These are phyloP conservation scores for Exophiala lecanii-corni DNA, from an alignment of 2,329 filamentous ascomycete species.

Conservation along the genomic window DNA sequence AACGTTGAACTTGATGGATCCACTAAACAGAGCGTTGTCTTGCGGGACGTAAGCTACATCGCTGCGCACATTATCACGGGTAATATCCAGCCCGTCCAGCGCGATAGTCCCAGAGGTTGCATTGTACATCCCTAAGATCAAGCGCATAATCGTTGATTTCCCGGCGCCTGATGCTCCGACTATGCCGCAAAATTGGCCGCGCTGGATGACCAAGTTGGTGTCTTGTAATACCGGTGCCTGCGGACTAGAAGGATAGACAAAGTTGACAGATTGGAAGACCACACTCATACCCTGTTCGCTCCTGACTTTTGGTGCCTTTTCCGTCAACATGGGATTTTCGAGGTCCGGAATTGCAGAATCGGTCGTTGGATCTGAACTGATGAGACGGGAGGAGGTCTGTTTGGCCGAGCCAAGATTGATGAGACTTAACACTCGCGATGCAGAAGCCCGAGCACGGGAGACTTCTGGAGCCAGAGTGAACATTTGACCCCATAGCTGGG, in stretches of 20 bases:
- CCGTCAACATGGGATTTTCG: background rate
- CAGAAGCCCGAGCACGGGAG: slow-evolving; percentile 83
- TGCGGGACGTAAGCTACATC: slow-evolving; percentile 84
- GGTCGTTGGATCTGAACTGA: slow-evolving; percentile 2
- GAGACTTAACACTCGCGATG: slow-evolving; percentile 70
- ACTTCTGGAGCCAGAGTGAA: slow-evolving; percentile 48
- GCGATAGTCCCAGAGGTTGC: slow-evolving; percentile 71
- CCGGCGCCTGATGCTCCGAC: slow-evolving; percentile 90
- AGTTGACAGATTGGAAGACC: slow-evolving; percentile 86
- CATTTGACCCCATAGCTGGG: slow-evolving; percentile 31
- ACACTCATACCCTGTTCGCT: slow-evolving; percentile 53
- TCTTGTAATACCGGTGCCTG: slow-evolving; percentile 70
- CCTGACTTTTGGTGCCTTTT: slow-evolving; percentile 49
- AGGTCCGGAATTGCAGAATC: background rate
- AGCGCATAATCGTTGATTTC: slow-evolving; percentile 85
- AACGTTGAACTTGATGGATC: slow-evolving; percentile 84
- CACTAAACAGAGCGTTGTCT: slow-evolving; percentile 89
- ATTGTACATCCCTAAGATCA: slow-evolving; percentile 91
- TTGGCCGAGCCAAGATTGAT: slow-evolving; percentile 6
- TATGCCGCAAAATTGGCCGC: slow-evolving; percentile 53
- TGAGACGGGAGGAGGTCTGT: background rate
- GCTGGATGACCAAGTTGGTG: slow-evolving; percentile 47
- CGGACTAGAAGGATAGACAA: slow-evolving; percentile 77
- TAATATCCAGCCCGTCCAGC: slow-evolving; percentile 77
- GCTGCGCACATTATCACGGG: slow-evolving; percentile 78